A percentile compares a stretch with the other conserved stretches of the same genome.
Evolutionary conservation across 2,329 filamentous ascomycete genomes (phyloP).

Genomic region (Fusarium sp.): DNA sequence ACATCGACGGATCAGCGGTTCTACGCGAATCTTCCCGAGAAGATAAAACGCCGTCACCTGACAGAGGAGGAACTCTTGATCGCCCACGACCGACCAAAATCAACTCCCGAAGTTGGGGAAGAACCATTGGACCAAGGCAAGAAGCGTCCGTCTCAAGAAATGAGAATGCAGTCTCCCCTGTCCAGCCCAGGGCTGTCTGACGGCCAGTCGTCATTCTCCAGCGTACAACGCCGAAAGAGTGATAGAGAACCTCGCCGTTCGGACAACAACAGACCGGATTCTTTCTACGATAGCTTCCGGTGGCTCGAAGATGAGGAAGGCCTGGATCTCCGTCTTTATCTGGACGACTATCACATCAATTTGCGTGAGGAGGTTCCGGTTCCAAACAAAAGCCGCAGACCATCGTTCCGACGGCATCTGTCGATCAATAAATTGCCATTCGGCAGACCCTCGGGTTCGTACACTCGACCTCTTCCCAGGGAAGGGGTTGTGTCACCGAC

Average conservation of each 20-base stretch:
- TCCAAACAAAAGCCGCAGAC: conserved; percentile 59
- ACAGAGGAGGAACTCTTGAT: conserved; percentile 77
- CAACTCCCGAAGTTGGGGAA: conserved; percentile 51
- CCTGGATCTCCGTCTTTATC: conserved; percentile 71
- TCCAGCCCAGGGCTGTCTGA: conserved; percentile 36
- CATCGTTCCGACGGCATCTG: conserved; percentile 76
- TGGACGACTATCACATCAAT: conserved; percentile 78
- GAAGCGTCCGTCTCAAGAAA: conserved; percentile 38
- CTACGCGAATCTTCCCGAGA: conserved; percentile 77
- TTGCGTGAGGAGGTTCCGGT: conserved; percentile 61
- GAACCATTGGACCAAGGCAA: conserved; percentile 28
- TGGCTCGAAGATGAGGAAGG: conserved; percentile 81
- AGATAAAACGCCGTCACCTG: conserved; percentile 76
- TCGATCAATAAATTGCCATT: conserved; percentile 77
- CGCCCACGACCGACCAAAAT: conserved; percentile 47
- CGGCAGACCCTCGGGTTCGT: conserved; percentile 63
- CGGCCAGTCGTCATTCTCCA: conserved; percentile 34
- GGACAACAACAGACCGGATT: conserved; percentile 55
- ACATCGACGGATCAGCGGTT: conserved; percentile 71
- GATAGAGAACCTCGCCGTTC: conserved; percentile 28
- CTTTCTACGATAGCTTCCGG: conserved; percentile 74
- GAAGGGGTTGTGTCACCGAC: conserved; percentile 49
- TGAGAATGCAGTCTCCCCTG: conserved; percentile 37
- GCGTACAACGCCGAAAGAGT: conserved; percentile 38
- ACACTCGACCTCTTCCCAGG: conserved; percentile 59